Conservation (phyloP, 2,329 filamentous ascomycete species). For the Colletotrichum gloeosporioides region DNA sequence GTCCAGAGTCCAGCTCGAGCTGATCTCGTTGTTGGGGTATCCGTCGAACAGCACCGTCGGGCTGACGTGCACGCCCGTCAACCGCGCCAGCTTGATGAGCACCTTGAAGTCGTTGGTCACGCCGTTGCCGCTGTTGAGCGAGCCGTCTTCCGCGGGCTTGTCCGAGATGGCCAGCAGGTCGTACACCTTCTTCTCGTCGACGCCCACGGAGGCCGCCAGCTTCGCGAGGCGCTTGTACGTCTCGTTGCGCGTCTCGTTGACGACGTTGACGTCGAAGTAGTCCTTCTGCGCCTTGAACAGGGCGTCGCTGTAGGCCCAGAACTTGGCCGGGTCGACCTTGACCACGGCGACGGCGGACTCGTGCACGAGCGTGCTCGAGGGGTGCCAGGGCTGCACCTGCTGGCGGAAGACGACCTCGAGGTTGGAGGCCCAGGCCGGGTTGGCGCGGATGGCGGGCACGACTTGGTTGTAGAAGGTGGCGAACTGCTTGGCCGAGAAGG, state of each 20-base stretch:
- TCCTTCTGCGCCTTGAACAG: conserved; percentile 71
- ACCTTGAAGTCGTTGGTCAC: conserved; percentile 88
- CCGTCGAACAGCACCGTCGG: conserved; percentile 91
- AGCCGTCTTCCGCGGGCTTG: conserved; percentile 69
- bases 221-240: conserved; percentile 83
- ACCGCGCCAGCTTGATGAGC: conserved; percentile 78
- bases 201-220: conserved; percentile 71
- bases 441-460: conserved; percentile 66
- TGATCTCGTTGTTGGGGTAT: conserved; percentile 79
- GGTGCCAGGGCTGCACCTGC: conserved; percentile 95
- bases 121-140: conserved; percentile 78
- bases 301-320: conserved; percentile 78
- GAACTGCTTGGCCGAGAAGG: conserved; percentile 74
- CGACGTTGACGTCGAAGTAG: conserved; percentile 86
- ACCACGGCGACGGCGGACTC: conserved; percentile 87
- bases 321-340: conserved; percentile 70
- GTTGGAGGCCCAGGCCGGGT: conserved; percentile 59
- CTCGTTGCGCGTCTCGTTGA: conserved; percentile 82
- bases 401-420: conserved; percentile 86
- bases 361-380: conserved; percentile 79
- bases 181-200: conserved; percentile 75
- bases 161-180: conserved; percentile 72
- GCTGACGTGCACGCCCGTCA: conserved; percentile 87
- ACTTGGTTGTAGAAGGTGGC: conserved; percentile 74
- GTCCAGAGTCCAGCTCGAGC: conserved; percentile 76